phyloP scores from a whole-genome alignment of 768 basidiomycete genomes.

The Boletus subparvulus region DNA sequence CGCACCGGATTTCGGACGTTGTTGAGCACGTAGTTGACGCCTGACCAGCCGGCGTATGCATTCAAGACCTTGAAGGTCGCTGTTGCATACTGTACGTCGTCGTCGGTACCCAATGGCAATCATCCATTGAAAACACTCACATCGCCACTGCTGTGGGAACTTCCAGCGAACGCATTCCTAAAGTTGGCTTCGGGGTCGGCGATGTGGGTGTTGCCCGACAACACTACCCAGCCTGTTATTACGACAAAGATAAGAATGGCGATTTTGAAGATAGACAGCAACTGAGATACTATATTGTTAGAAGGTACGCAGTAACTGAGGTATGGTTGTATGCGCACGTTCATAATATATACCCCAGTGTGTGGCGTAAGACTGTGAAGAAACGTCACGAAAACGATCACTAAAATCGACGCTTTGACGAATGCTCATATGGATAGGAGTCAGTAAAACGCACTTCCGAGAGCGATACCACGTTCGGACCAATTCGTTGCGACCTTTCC shows the following conservation, averaged over 20 bases:
- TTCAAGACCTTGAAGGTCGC: slow-evolving; percentile 59
- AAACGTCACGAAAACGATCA: slow-evolving; percentile 49
- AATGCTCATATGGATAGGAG: background rate
- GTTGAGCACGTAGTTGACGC: slow-evolving; percentile 40
- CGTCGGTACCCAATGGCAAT: background rate
- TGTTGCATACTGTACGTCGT: slow-evolving; percentile 48
- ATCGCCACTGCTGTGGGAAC: slow-evolving; percentile 51
- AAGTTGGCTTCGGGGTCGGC: slow-evolving; percentile 59
- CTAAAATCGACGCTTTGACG: slow-evolving; percentile 24
- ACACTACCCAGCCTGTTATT: slow-evolving; percentile 59
- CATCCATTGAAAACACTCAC: slow-evolving; percentile 20
- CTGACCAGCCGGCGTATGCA: slow-evolving; percentile 52
- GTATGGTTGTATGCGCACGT: slow-evolving; percentile 34
- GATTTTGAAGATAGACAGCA: slow-evolving; percentile 54
- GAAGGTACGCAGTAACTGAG: too few relatives aligned
- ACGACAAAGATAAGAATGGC: slow-evolving; percentile 54
- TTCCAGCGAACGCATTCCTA: slow-evolving; percentile 54
- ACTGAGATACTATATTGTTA: slow-evolving; percentile 26
- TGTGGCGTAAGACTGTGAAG: slow-evolving; percentile 53
- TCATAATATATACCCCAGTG: slow-evolving; percentile 52
- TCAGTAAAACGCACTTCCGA: slow-evolving; percentile 42
- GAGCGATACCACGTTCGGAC: slow-evolving; percentile 57
- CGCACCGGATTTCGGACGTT: slow-evolving; percentile 29
- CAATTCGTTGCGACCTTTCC: slow-evolving; percentile 43
- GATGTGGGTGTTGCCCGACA: slow-evolving; percentile 55